Percentiles rank a stretch among this genome's conserved stretches.
phyloP scores from a whole-genome alignment of 139 green algal genomes.

The Picochlorum sp. region DNA sequence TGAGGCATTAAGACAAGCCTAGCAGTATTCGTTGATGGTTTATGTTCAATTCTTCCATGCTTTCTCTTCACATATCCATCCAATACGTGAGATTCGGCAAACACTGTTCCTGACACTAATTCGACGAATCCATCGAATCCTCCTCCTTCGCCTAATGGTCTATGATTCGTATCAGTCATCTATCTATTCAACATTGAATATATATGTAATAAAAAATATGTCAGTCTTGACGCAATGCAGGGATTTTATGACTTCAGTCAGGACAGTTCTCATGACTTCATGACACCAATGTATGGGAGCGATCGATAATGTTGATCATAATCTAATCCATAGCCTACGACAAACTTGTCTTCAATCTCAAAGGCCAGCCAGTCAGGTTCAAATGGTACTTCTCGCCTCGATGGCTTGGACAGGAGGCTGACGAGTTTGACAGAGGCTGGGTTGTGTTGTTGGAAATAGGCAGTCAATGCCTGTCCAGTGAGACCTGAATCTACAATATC shows the following conservation, averaged over 20 bases:
- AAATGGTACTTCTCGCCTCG: conserved; percentile 43
- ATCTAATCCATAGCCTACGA: conserved; percentile 92
- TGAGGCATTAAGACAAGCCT: too few species aligned
- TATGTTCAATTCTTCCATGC: not conserved
- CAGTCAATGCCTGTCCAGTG: conserved; percentile 34
- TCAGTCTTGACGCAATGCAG: too few species aligned
- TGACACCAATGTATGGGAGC: conserved; percentile 72
- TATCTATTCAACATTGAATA: too few species aligned
- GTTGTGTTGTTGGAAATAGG: conserved; percentile 20
- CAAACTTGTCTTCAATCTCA: conserved; percentile 65
- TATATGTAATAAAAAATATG: too few species aligned
- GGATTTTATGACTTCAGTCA: too few species aligned
- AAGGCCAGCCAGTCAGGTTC: conserved; percentile 53
- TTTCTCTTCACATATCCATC: conserved; percentile 1
- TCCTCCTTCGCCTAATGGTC: too few species aligned
- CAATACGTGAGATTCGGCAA: not conserved
- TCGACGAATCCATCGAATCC: too few species aligned
- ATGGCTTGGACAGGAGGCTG: conserved; percentile 65
- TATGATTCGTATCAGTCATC: too few species aligned
- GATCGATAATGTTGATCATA: conserved; percentile 69
- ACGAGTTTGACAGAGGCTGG: conserved; percentile 41
- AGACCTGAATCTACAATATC: conserved; percentile 84
- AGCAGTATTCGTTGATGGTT: not conserved
- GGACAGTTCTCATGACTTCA: conserved; percentile 28
- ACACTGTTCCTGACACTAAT: not conserved